Conservation (phyloP, 2,329 filamentous ascomycete species). For the Fusarium pseudocircinatum region DNA sequence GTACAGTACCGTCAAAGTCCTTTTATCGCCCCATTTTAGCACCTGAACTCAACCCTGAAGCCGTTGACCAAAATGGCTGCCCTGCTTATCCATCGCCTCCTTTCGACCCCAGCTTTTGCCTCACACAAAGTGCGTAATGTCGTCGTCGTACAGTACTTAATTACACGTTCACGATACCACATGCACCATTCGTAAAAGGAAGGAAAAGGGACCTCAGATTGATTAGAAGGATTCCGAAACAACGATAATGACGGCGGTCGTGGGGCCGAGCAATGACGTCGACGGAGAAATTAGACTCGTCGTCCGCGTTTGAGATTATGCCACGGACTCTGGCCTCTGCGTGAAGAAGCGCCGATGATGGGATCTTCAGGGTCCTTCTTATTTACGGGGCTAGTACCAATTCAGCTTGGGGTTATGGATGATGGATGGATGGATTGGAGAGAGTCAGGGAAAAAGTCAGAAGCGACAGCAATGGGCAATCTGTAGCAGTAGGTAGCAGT, state of each 20-base stretch:
- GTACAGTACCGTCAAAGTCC: neutral
- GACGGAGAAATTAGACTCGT: slow-evolving; percentile 33
- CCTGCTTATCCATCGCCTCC: slow-evolving; percentile 13
- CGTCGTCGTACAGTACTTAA: neutral
- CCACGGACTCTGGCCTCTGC: slow-evolving; percentile 17
- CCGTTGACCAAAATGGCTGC: slow-evolving; percentile 10
- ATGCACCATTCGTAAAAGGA: slow-evolving; percentile 10
- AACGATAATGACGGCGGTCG: slow-evolving; percentile 25
- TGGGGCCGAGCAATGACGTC: slow-evolving; percentile 35
- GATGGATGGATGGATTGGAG: neutral
- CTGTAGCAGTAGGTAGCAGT: neutral
- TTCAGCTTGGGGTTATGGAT: slow-evolving; percentile 7
- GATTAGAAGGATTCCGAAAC: slow-evolving; percentile 32
- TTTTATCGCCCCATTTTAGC: slow-evolving; percentile 18
- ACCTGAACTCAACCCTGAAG: neutral
- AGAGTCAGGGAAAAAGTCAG: neutral
- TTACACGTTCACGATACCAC: neutral
- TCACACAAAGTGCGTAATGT: slow-evolving; percentile 1
- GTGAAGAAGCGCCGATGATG: slow-evolving; percentile 29
- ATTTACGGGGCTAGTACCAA: slow-evolving; percentile 25
- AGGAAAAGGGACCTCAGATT: neutral
- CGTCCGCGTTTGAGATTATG: slow-evolving; percentile 27
- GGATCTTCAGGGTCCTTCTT: slow-evolving; percentile 43
- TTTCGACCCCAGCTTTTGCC: slow-evolving; percentile 3
- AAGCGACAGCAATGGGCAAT: neutral